Conservation (phyloP, 1,139 yeast species). For the Nakaseomyces delphensis region DNA sequence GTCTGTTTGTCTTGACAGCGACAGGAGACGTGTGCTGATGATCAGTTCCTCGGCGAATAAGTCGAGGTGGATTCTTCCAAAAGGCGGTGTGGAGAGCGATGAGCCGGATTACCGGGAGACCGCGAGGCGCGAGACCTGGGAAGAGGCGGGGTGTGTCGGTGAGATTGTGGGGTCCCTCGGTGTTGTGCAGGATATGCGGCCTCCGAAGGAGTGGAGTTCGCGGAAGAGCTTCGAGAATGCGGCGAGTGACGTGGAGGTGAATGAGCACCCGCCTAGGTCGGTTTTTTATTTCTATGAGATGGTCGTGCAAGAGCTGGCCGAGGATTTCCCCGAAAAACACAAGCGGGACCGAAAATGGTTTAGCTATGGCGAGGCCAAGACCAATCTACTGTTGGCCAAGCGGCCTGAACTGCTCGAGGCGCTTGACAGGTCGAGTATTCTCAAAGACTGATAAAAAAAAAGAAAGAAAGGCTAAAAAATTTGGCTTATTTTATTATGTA, state of each 20-base stretch:
- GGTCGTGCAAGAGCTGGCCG: constrained; percentile 46
- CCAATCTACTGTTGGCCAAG: constrained; percentile 48
- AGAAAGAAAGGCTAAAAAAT: neutral
- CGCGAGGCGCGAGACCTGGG: constrained; percentile 93
- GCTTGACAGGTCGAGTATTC: constrained; percentile 37
- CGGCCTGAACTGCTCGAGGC: constrained; percentile 67
- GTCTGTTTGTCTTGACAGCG: constrained; percentile 59
- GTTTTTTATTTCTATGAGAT: constrained; percentile 84
- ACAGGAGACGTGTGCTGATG: constrained; percentile 58
- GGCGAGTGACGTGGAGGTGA: constrained; percentile 17
- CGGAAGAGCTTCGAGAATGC: constrained; percentile 22
- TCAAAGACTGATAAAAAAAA: constrained; percentile 11
- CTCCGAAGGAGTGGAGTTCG: constrained; percentile 48
- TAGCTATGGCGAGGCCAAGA: constrained; percentile 60
- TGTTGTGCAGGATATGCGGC: constrained; percentile 58
- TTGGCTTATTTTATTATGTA: too few relatives aligned
- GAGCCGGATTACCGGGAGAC: constrained; percentile 48
- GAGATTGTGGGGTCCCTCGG: constrained; percentile 48
- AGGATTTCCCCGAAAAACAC: constrained; percentile 65
- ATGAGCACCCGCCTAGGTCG: constrained; percentile 45
- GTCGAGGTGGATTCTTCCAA: constrained; percentile 80
- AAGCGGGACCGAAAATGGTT: constrained; percentile 69
- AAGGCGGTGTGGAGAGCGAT: constrained; percentile 90
- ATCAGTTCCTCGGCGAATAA: constrained; percentile 62
- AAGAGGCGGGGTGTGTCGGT: constrained; percentile 88